Conservation (phyloP, 176 grass and related monocot species). For the Oryza punctata region DNA sequence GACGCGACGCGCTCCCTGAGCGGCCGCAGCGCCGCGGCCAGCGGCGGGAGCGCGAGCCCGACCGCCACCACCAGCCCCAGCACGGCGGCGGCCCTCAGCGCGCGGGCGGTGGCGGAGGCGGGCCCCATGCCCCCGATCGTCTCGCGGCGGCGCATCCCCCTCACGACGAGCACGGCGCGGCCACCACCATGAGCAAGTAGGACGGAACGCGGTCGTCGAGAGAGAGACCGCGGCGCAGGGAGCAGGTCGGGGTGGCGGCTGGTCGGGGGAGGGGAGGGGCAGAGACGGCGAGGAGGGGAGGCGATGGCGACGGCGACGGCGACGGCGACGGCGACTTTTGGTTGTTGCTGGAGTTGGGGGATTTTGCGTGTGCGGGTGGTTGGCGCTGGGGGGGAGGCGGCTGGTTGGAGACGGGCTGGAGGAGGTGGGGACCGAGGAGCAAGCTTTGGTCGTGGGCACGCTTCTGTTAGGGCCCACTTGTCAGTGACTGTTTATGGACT, state of each 20-base stretch:
- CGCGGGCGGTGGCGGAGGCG: background rate
- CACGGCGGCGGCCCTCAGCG: constrained; percentile 36
- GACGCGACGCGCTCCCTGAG: constrained; percentile 59
- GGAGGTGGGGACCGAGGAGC: background rate
- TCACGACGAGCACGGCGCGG: background rate
- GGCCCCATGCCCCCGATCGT: constrained; percentile 26
- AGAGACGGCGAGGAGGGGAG: constrained; percentile 5
- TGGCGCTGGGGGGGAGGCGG: background rate
- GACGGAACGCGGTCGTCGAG: too few species aligned
- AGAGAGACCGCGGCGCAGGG: too few species aligned
- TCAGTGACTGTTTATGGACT: background rate
- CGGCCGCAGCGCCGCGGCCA: constrained; percentile 60
- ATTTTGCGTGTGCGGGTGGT: constrained; percentile 36
- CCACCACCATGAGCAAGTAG: constrained; percentile 28
- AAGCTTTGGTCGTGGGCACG: background rate
- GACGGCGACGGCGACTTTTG: background rate
- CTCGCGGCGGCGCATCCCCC: constrained; percentile 24
- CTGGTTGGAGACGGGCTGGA: constrained; percentile 19
- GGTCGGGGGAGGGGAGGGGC: background rate
- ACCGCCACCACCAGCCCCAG: constrained; percentile 32
- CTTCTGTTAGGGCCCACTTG: background rate
- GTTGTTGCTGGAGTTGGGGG: constrained; percentile 23
- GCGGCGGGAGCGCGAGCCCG: constrained; percentile 46
- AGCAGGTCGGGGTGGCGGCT: too few species aligned
- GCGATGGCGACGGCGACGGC: constrained; percentile 32